These are phyloP conservation scores for Botrytis squamosa DNA, from an alignment of 2,329 filamentous ascomycete species.

Conservation along the genomic window DNA sequence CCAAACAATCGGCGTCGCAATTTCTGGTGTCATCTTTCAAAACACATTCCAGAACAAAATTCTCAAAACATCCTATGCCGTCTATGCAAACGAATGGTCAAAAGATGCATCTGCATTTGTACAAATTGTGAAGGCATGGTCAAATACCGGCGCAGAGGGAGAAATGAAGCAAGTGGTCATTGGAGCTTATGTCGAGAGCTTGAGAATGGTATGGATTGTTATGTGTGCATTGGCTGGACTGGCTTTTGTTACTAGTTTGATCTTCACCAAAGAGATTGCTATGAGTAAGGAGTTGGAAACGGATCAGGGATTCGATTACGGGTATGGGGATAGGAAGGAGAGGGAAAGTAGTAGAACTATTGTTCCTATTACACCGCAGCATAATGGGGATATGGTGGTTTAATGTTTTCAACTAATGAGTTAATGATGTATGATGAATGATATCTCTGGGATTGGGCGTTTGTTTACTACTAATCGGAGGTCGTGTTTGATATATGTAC, in stretches of 20 bases:
- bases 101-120: slow-evolving; percentile 30
- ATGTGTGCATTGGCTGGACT: slow-evolving; percentile 31
- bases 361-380: not conserved
- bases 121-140: slow-evolving; percentile 28
- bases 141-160: slow-evolving; percentile 18
- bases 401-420: not conserved
- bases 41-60: slow-evolving; percentile 47
- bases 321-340: not conserved
- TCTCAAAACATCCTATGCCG: slow-evolving; percentile 23
- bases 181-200: slow-evolving; percentile 28
- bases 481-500: not conserved
- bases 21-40: slow-evolving; percentile 67
- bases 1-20: slow-evolving; percentile 36
- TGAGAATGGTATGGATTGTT: slow-evolving; percentile 33
- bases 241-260: slow-evolving; percentile 40
- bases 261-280: slow-evolving; percentile 44
- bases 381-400: not conserved
- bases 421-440: not conserved
- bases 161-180: slow-evolving; percentile 23
- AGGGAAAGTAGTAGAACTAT: not conserved
- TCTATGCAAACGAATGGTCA: slow-evolving; percentile 25
- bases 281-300: slow-evolving; percentile 52
- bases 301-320: slow-evolving; percentile 19
- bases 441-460: not conserved
- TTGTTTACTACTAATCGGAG: fast-evolving